A percentile compares a stretch with the other conserved stretches of the same genome.
phyloP scores from a whole-genome alignment of 2,329 filamentous ascomycete species.

The Fusarium sp. region DNA sequence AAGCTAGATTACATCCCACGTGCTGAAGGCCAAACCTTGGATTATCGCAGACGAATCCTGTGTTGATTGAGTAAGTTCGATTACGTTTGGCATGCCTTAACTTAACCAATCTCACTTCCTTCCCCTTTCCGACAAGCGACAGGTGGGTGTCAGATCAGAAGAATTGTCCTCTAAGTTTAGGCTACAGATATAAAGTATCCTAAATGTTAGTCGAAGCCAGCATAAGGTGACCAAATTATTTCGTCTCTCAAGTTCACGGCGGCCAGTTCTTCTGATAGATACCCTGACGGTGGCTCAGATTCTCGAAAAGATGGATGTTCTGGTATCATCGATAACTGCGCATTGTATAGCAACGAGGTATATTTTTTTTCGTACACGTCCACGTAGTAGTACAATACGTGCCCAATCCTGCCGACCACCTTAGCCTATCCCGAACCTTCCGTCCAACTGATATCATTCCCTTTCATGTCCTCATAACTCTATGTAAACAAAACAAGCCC shows the following conservation, averaged over 20 bases:
- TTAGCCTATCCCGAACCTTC: conserved; percentile 29
- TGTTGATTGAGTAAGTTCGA: conserved; percentile 20
- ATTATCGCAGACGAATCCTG: conserved; percentile 4
- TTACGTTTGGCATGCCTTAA: conserved; percentile 30
- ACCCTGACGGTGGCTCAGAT: not conserved
- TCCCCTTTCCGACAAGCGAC: not conserved
- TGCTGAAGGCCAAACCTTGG: conserved; percentile 20
- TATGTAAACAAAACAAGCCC: conserved; percentile 43
- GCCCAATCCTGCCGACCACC: conserved; percentile 24
- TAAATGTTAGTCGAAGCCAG: not conserved
- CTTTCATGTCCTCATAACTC: conserved; percentile 50
- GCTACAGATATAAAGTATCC: not conserved
- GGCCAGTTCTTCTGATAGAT: not conserved
- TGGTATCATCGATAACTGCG: conserved; percentile 20
- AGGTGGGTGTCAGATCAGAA: not conserved
- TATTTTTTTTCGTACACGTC: conserved; percentile 2
- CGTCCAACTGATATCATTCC: conserved; percentile 45
- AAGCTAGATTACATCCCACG: conserved; percentile 28
- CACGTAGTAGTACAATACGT: not conserved
- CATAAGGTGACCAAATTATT: not conserved
- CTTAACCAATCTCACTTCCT: not conserved
- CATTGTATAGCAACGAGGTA: conserved; percentile 21
- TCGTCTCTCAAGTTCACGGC: not conserved
- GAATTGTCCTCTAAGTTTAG: not conserved
- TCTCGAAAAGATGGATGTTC: not conserved